Base-by-base conservation (phyloP, 768 basidiomycete genomes). In the Amanita jacksonii region DNA sequence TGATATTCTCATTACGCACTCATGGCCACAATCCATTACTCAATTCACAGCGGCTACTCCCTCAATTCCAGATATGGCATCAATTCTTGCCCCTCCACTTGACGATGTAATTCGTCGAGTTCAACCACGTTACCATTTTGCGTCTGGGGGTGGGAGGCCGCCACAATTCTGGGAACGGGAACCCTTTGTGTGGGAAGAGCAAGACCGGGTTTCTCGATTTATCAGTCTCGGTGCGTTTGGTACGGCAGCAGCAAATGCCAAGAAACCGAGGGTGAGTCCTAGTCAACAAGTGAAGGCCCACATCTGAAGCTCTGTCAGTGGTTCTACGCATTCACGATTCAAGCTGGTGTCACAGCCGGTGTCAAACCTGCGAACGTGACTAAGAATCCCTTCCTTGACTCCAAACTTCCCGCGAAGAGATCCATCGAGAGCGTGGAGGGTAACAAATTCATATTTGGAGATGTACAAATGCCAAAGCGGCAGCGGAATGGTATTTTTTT, bases 311-410 rank as follows among this genome's bases (percentile, higher is more conserved):
- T 45, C 31, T 51, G 49, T 28, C 52, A 97, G 93, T 97, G 90
- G 85, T 97, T 96, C 65, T 99, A 99, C 63, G 96, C 96, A 2
- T 98, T 97, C 62, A 81, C 77, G 19, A 85, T 99, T 41, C 62
- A 76, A 0, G 79, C 88, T 2, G 67, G 70, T n/a, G n/a, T n/a
- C 18, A 53, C 67, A 4, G 52, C 60, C 19, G 61, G 66, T 6
- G 53, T 57, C 10, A 57, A 68, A 4, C 85, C 86, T 12, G 54
- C 70, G 1, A 87, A 89, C 54, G 62, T 70, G 1, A 85, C 86
- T 0, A 66, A 66, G 49, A 90, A 89, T 57, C 86, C 86, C 1
- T 87, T 85, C 56, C 60, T 64, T 5, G 72, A 73, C 40, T 50
- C 52, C 19, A 51, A 55, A 6, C 48, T 57, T 24, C 67, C 65